Evolutionary conservation across 2,329 filamentous ascomycete genomes (phyloP), one percentile per base, ranked within the genome.

Genomic region (Aspergillus ustus): DNA sequence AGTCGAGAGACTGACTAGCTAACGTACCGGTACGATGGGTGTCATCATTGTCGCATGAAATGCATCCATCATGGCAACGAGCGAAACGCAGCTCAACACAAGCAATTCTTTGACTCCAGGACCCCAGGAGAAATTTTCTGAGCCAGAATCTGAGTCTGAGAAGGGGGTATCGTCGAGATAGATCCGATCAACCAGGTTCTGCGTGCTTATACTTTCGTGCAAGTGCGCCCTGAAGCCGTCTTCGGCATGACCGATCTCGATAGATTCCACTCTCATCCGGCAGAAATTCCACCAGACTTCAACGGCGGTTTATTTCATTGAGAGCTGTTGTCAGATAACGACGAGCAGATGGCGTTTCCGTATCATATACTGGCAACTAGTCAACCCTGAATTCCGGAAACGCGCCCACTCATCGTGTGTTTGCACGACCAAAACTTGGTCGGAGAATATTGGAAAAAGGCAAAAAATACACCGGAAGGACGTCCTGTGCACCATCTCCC

Each of bases 41-140:
- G 82, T 80, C 46, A 84, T 69, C 34, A 83, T 78, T 0, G 81
- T 82, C 11, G 79, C 77, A 66, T 84, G 81, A 44, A 84, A 77
- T 3, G 79, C 77, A 45, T 84, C 82, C 74, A 83, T 80, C 66
- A 83, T 76, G 6, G 80, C 79, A 45, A 82, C 70, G 31, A 82
- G 64, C 25, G 77, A 73, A 29, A 83, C 70, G 11, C 76, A 78
- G 28, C 74, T 66, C 63, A 82, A 73, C 28, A 81, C 72, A 19
- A 79, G 67, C 69, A 73, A 79, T 64, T 82, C 77, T 59, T 74
- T 72, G 50, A 73, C 72, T 8, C 73, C 72, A 1, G 79, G 75
- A 45, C 69, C 76, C 78, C 80, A 81, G 60, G 64, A 56, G 28
- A 61, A 55, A n/a, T 61, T 59, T 15, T 68, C 66, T 7, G 56